A percentile compares a stretch with the other conserved stretches of the same genome.
Conservation (phyloP, 306 rosid species). For the Trifolium fragiferum region DNA sequence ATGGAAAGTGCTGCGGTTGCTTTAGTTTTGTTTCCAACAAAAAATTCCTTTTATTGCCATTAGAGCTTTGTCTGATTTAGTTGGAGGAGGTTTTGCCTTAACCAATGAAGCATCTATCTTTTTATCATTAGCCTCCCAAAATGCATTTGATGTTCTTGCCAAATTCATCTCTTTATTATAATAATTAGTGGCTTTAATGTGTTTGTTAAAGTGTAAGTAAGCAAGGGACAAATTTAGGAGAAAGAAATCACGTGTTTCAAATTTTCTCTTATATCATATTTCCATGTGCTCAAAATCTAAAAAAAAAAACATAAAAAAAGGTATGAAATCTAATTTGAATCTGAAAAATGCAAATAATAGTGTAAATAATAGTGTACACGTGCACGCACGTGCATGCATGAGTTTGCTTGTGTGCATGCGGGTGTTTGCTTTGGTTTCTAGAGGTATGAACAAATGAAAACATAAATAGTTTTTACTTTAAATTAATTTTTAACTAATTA, state of each 20-base stretch:
- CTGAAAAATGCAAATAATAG: no score
- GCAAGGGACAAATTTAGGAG: background rate
- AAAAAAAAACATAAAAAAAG: no score
- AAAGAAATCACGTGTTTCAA: background rate
- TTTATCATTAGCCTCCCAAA: conserved; percentile 61
- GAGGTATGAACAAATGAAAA: no score
- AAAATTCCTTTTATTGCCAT: conserved; percentile 69
- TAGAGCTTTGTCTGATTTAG: conserved; percentile 73
- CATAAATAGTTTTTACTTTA: no score
- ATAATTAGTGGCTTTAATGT: background rate
- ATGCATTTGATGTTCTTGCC: conserved; percentile 55
- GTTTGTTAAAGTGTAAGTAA: background rate
- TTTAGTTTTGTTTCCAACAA: conserved; percentile 50
- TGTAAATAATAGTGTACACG: no score
- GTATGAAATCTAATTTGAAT: background rate
- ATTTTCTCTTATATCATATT: background rate
- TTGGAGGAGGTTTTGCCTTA: conserved; percentile 72
- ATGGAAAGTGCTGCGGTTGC: conserved; percentile 85
- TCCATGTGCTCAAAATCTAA: background rate
- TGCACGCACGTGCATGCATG: no score
- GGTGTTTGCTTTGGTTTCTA: no score
- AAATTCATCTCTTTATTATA: conserved; percentile 52
- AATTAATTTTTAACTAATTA: no score
- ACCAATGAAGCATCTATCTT: conserved; percentile 62
- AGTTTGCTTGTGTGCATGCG: no score